Base-by-base conservation (phyloP, 2,329 filamentous ascomycete species). In the Lachnellula subtilissima region DNA sequence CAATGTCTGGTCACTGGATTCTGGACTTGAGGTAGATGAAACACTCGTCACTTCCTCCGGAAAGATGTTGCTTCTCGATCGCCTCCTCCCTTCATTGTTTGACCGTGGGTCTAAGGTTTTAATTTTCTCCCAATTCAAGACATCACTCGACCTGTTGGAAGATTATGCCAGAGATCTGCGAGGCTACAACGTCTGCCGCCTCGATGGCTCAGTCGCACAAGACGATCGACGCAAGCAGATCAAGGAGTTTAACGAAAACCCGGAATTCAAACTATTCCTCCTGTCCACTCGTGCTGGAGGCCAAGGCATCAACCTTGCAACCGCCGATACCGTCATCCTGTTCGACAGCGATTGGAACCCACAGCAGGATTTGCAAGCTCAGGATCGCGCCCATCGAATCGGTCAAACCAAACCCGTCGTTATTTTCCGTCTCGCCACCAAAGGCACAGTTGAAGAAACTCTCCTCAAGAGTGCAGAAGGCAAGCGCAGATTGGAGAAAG, bases 71-170 rank as follows among this genome's bases (percentile, higher is more conserved):
- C 81, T 99, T 0, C 82, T 99, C 0, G 94, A 99, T 69, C 85
- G 91, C 0, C 79, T 99, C 0, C 80, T 99, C 0, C 88, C 89
- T 0, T 79, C 79, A 2, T 79, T 99, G 0, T 87, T 99, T 56
- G 62, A 76, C 0, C 79, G 83, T 1, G 87, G 83, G 3, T 92
- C 97, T 75, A 97, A 97, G 68, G 87, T 97, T 28, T 82, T 99
- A 47, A 91, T 99, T 51, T 99, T 99, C 72, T 95, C 90, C 0
- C 94, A 99, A 68, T 99, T 99, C 75, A 95, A 92, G 56, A 96
- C 88, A 0, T 92, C 96, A 61, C 83, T 99, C 0, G 91, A 97
- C 67, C 88, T 99, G 2, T 77, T 99, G 0, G 85, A 95, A 60
- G 88, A 93, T 54, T 99, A 96, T 74, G 91, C 91, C 48, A 76